phyloP scores from a whole-genome alignment of 805 yeast genomes.

The Kodamaea jinghongensis region DNA sequence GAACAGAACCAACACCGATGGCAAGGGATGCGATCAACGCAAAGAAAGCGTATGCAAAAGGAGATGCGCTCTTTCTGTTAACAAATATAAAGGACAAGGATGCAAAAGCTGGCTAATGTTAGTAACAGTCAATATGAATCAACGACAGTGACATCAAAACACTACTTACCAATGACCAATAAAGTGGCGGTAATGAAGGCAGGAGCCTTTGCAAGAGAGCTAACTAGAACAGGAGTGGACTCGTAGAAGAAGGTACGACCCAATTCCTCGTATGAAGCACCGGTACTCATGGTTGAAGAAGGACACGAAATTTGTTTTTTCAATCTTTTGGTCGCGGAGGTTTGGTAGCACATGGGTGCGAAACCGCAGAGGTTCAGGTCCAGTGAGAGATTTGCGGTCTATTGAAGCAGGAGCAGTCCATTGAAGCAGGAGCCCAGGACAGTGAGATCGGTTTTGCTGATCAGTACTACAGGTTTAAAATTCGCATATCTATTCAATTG shows the following conservation, averaged over 20 bases:
- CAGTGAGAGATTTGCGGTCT: too few relatives aligned
- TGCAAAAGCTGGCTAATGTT: slow-evolving; percentile 24
- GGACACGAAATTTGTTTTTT: too few relatives aligned
- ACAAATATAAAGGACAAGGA: slow-evolving; percentile 29
- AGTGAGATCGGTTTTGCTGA: too few relatives aligned
- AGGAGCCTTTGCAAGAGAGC: slow-evolving; percentile 16
- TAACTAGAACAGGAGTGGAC: slow-evolving; percentile 24
- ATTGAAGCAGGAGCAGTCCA: too few relatives aligned
- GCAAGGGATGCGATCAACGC: slow-evolving; percentile 36
- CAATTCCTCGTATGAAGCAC: slow-evolving; percentile 29
- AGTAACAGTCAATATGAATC: slow-evolving; percentile 11
- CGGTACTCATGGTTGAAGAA: slow-evolving; percentile 15
- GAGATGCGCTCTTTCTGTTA: slow-evolving; percentile 24
- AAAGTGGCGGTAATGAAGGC: slow-evolving; percentile 22
- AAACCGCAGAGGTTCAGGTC: too few relatives aligned
- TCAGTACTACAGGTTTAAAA: too few relatives aligned
- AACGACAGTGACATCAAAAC: neutral
- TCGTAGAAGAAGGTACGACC: slow-evolving; percentile 17
- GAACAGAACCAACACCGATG: slow-evolving; percentile 36
- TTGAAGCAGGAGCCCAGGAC: too few relatives aligned
- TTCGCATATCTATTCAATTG: neutral
- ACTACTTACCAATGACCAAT: slow-evolving; percentile 23
- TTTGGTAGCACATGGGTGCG: too few relatives aligned
- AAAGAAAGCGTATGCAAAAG: slow-evolving; percentile 24
- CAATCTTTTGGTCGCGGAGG: too few relatives aligned